Evolutionary conservation across 116 monocot species (phyloP).

Genomic region (Posidonia oceanica): DNA sequence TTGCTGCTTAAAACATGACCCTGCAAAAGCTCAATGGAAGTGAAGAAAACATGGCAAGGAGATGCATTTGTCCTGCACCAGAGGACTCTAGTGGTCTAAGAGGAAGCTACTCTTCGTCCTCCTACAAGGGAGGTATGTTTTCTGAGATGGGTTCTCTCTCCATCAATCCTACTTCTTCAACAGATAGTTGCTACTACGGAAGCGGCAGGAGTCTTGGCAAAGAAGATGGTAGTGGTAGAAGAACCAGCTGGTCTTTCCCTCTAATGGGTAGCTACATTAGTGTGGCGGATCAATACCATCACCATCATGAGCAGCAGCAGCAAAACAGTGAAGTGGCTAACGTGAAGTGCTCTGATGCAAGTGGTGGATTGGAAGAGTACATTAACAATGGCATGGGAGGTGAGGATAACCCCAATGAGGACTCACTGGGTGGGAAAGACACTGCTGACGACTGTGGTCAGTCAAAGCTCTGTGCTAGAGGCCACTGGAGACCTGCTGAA

Average conservation of each 20-base stretch:
- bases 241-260: constrained; percentile 19
- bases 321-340: constrained; percentile 1
- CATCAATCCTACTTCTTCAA: constrained; percentile 21
- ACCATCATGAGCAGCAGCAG: not conserved
- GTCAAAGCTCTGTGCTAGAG: constrained; percentile 64
- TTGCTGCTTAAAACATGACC: not conserved
- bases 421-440: not conserved
- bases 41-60: constrained; percentile 5
- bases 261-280: constrained; percentile 11
- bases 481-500: constrained; percentile 88
- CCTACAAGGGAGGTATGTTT: constrained; percentile 27
- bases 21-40: not conserved
- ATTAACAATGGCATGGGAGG: constrained; percentile 10
- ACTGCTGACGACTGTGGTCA: constrained; percentile 22
- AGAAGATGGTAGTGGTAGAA: constrained; percentile 5
- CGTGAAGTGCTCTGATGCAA: not conserved
- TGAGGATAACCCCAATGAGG: not conserved
- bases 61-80: not conserved
- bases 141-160: constrained; percentile 55
- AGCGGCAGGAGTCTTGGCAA: not conserved
- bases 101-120: constrained; percentile 14
- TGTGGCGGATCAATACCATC: not conserved
- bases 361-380: not conserved
- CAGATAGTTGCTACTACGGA: not conserved
- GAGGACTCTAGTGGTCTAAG: not conserved